phyloP scores from a whole-genome alignment of 768 basidiomycete genomes.

The Myochromella boudieri region DNA sequence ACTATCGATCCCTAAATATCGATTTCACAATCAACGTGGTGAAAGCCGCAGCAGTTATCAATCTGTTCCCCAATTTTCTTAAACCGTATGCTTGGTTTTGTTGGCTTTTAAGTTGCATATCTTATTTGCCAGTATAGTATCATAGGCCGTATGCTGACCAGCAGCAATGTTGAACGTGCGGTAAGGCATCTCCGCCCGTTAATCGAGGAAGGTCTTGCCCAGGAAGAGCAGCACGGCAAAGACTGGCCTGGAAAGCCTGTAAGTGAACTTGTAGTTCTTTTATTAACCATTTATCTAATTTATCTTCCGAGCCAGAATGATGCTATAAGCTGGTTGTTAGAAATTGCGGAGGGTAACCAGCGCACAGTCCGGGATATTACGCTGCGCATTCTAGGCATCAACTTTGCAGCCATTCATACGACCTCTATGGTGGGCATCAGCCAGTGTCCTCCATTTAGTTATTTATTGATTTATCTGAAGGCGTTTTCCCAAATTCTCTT shows the following conservation, averaged over 20 bases:
- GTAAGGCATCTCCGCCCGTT: conserved; percentile 11
- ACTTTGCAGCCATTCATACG: conserved; percentile 39
- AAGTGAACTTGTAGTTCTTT: background rate
- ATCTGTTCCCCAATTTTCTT: conserved; percentile 30
- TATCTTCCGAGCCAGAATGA: conserved; percentile 31
- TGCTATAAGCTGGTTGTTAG: conserved; percentile 38
- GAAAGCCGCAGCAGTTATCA: conserved; percentile 24
- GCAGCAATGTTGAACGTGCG: conserved; percentile 7
- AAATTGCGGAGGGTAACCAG: conserved; percentile 26
- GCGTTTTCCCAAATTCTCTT: conserved; percentile 35
- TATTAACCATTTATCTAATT: background rate
- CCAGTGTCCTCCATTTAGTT: background rate
- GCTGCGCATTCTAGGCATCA: conserved; percentile 29
- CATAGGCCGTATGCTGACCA: conserved; percentile 7
- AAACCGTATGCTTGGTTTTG: conserved; percentile 28
- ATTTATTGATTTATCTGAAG: conserved; percentile 19
- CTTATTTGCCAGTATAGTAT: conserved; percentile 7
- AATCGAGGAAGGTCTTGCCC: conserved; percentile 12
- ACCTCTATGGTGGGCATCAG: conserved; percentile 29
- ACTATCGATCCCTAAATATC: conserved; percentile 28
- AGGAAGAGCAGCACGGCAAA: conserved; percentile 10
- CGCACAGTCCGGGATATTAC: conserved; percentile 27
- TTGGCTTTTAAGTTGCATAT: background rate
- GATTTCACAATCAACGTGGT: conserved; percentile 30
- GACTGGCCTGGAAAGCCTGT: conserved; percentile 29